Evolutionary conservation across 495 filamentous ascomycete genomes (phyloP), one percentile per base, ranked within the genome.

Genomic region (Sordaria brevicollis): DNA sequence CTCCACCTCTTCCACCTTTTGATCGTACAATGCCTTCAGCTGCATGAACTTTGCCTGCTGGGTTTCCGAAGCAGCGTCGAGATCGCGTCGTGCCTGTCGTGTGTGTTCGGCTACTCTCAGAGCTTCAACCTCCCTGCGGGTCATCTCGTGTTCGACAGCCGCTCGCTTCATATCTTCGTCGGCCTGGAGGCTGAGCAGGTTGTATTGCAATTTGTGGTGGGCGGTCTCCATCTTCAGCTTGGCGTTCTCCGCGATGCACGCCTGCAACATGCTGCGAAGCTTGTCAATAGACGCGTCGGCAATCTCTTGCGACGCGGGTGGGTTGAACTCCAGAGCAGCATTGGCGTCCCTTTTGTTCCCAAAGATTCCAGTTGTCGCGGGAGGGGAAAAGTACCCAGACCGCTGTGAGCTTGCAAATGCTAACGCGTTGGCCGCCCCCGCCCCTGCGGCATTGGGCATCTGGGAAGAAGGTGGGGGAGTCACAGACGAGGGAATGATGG

Each of bases 131-230:
- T 99, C 96, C 36, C 91, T 86, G 69, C 91, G 89, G n/a, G 90
- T 91, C 82, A 98, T 93, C 65, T 96, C 91, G 69, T 96, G 92
- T 79, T 99, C 95, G 11, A 98, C 95, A 38, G 89, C 91, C 70
- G 94, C 92, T 39, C 93, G 88, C 78, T 96, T 94, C 5, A 91
- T 85, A 31, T 93, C 90, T 78, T 97, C 94, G 35, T 90, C 87
- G 49, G 91, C 94, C 74, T 96, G 92, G 67, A 98, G 92, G 66
- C 85, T 89, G 29, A 97, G 86, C 71, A 99, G 85, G 74, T 89
- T 93, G 75, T 95, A 92, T 77, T 97, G 94, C 65, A 99, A 81
- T 75, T 95, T 96, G 83, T 96, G 90, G 76, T 99, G 95, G 31
- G 96, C 89, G 1, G 92, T 90, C 62, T 91, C 90, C 84, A 92